Evolutionary conservation across 305 asterid genomes (phyloP).

Genomic region (Fraxinus dipetala): DNA sequence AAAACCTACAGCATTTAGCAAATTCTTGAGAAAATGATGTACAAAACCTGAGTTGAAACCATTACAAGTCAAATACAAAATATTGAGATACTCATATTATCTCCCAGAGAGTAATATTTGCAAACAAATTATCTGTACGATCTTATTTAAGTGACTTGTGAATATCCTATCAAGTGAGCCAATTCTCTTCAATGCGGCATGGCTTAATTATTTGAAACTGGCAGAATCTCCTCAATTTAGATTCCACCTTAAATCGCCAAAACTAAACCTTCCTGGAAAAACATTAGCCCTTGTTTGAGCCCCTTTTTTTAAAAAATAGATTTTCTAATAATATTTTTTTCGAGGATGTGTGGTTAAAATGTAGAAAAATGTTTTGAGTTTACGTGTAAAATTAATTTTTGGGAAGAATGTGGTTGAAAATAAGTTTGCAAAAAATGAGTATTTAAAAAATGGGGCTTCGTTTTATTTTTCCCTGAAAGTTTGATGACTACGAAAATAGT

Average conservation of each 20-base stretch:
- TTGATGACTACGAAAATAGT: background rate
- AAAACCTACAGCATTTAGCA: constrained; percentile 2
- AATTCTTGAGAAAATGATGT: constrained; percentile 4
- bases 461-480: background rate
- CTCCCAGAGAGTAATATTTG: background rate
- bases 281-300: background rate
- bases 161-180: background rate
- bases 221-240: background rate
- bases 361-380: background rate
- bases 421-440: background rate
- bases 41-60: background rate
- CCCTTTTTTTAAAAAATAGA: background rate
- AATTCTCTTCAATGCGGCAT: background rate
- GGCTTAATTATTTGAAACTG: background rate
- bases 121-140: background rate
- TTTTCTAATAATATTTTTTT: background rate
- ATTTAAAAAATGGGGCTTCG: background rate
- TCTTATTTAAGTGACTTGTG: background rate
- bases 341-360: background rate
- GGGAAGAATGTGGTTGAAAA: background rate
- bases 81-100: background rate
- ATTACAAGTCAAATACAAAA: constrained; percentile 4
- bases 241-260: background rate
- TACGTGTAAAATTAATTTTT: background rate
- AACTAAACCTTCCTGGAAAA: background rate